phyloP scores from a whole-genome alignment of 495 filamentous ascomycete genomes.

The Gamarada debralockiae region DNA sequence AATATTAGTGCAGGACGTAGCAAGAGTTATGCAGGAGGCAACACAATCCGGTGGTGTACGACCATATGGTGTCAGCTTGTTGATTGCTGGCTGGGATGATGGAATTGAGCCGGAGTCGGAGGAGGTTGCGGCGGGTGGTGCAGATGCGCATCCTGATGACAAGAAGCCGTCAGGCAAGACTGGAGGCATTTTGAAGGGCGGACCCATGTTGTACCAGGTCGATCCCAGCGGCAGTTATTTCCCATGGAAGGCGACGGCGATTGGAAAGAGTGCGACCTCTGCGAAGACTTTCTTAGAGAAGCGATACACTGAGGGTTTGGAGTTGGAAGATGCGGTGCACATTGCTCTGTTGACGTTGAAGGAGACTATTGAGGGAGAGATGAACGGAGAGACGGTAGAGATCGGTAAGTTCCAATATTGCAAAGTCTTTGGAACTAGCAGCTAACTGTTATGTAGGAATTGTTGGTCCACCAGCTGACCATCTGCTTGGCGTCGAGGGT shows the following conservation, averaged over 20 bases:
- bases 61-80: constrained; percentile 92
- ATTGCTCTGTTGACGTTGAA: constrained; percentile 97
- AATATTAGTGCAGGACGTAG: constrained; percentile 98
- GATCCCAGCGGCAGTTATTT: constrained; percentile 97
- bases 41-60: constrained; percentile 97
- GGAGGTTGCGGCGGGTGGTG: constrained; percentile 21
- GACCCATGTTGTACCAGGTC: constrained; percentile 96
- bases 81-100: constrained; percentile 98
- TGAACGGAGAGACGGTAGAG: constrained; percentile 99
- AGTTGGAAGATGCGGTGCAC: constrained; percentile 97
- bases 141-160: constrained; percentile 54
- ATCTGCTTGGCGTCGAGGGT: constrained; percentile 88
- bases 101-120: constrained; percentile 78
- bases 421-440: background rate
- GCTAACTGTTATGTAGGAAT: constrained; percentile 64
- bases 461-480: constrained; percentile 88
- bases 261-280: constrained; percentile 96
- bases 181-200: constrained; percentile 91
- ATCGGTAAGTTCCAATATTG: constrained; percentile 62
- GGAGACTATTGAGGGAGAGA: constrained; percentile 98
- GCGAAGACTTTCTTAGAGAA: constrained; percentile 99
- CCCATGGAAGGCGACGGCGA: constrained; percentile 98
- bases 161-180: constrained; percentile 78
- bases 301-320: constrained; percentile 93
- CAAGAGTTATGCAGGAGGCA: constrained; percentile 96